Evolutionary conservation across 2,329 filamentous ascomycete genomes (phyloP).

Genomic region (Fusarium multiceps): DNA sequence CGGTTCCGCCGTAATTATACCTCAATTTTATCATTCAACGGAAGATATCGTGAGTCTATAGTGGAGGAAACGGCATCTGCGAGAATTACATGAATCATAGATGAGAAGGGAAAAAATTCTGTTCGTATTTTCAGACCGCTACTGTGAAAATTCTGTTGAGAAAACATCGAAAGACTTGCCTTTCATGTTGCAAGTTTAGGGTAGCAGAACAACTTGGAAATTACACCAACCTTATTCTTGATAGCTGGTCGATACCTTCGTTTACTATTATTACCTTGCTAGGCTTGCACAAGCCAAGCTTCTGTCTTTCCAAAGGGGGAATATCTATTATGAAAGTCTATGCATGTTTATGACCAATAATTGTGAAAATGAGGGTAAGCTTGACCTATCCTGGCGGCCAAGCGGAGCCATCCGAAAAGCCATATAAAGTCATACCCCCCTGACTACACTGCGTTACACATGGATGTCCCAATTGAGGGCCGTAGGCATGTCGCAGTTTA

Average conservation of each 20-base stretch:
- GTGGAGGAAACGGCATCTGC: conserved; percentile 7
- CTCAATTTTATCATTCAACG: neutral
- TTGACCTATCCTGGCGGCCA: conserved; percentile 19
- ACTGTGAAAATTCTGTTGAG: neutral
- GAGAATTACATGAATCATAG: conserved; percentile 27
- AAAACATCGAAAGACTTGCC: neutral
- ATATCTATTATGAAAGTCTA: conserved; percentile 9
- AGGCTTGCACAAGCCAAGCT: conserved; percentile 6
- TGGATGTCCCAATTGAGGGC: neutral
- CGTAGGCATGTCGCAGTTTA: neutral
- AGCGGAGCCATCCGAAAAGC: conserved; percentile 23
- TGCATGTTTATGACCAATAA: conserved; percentile 30
- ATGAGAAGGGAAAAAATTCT: neutral
- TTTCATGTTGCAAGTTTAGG: conserved; percentile 15
- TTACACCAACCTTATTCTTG: neutral
- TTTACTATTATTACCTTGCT: neutral
- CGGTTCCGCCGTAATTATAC: conserved; percentile 23
- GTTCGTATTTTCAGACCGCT: conserved; percentile 4
- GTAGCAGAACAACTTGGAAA: conserved; percentile 9
- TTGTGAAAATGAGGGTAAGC: conserved; percentile 20
- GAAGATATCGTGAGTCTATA: conserved; percentile 16
- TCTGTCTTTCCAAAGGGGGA: neutral
- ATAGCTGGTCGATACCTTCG: neutral
- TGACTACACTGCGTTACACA: conserved; percentile 14
- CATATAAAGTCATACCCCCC: conserved; percentile 39